Conservation (phyloP, 495 filamentous ascomycete species). For the Annulohypoxylon moriforme region DNA sequence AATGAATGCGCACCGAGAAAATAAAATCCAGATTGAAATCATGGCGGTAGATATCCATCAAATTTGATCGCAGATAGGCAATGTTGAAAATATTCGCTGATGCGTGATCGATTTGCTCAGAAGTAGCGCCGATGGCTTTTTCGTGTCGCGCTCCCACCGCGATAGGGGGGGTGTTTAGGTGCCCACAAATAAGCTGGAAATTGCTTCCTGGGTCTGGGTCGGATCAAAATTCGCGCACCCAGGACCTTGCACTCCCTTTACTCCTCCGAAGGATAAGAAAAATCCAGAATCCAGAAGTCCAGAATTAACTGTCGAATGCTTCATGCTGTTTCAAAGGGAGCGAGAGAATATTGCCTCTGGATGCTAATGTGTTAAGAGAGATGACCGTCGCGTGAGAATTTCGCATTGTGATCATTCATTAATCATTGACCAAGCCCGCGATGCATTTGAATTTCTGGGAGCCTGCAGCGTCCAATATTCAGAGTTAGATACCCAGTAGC, state of each 20-base stretch:
- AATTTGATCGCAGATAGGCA: not conserved
- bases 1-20: not conserved
- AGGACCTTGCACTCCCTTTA: not conserved
- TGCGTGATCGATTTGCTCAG: not conserved
- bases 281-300: not conserved
- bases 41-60: not conserved
- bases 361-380: not conserved
- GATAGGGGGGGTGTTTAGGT: constrained; percentile 4
- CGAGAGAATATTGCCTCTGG: not conserved
- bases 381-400: not conserved
- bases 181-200: not conserved
- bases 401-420: not conserved
- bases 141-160: not conserved
- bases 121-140: not conserved
- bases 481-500: not conserved
- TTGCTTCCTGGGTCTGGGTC: not conserved
- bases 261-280: too few species aligned
- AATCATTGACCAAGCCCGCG: not conserved
- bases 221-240: not conserved
- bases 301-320: not conserved
- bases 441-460: not conserved
- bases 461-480: not conserved
- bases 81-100: not conserved
- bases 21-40: not conserved
- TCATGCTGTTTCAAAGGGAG: not conserved